Evolutionary conservation across 169 alveolate genomes (phyloP).

Genomic region (Eimeria praecox): DNA sequence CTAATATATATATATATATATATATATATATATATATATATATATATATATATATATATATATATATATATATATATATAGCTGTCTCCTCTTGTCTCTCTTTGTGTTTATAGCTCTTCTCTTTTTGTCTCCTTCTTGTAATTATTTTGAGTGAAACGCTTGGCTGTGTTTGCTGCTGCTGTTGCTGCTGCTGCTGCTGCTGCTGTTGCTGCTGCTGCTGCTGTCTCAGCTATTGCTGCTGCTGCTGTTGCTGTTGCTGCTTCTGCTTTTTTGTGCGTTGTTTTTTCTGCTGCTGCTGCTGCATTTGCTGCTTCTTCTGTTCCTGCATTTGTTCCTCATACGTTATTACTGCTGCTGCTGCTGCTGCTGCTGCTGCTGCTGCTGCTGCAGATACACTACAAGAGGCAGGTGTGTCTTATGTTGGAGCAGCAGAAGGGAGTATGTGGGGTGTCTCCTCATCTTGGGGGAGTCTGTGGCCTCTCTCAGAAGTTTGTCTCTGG

Average conservation of each 20-base stretch:
- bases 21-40: not conserved
- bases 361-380: not conserved
- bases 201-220: not conserved
- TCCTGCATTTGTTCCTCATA: not conserved
- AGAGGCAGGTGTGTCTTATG: no score
- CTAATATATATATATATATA: not conserved
- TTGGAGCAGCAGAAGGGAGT: not conserved
- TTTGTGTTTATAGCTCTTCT: not conserved
- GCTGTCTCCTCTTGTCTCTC: not conserved
- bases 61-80: not conserved
- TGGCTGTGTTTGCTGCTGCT: not conserved
- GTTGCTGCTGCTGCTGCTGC: not conserved
- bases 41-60: not conserved
- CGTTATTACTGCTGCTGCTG: not conserved
- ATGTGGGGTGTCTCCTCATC: not conserved
- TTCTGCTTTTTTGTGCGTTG: no score
- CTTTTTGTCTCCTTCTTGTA: not conserved
- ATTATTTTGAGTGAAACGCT: not conserved
- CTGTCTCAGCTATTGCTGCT: not conserved
- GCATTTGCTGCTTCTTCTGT: not conserved
- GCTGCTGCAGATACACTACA: not conserved
- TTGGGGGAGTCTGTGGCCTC: slow-evolving; percentile 40
- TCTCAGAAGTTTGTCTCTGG: slow-evolving; percentile 35
- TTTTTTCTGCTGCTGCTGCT: no score
- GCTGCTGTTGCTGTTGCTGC: not conserved